Evolutionary conservation across 2,329 filamentous ascomycete genomes (phyloP).

Genomic region (Byssothecium circinans): DNA sequence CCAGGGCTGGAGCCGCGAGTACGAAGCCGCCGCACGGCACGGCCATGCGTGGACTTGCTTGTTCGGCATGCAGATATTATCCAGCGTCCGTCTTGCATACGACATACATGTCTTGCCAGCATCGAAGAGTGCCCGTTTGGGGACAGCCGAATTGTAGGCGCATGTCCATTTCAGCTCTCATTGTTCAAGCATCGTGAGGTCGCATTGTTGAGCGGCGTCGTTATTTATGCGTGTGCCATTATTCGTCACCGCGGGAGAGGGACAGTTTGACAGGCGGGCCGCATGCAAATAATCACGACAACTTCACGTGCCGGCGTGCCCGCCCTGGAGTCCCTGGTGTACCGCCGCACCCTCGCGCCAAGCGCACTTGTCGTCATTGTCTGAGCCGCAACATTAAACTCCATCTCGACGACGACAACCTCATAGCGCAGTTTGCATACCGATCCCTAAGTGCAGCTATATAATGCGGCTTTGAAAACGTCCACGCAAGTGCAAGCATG

Average conservation of each 20-base stretch:
- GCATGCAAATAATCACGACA: constrained; percentile 8
- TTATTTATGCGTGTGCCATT: background rate
- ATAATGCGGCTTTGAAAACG: background rate
- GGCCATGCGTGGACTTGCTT: background rate
- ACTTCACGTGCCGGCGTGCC: no score
- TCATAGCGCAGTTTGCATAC: background rate
- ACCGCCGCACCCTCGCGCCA: constrained; percentile 9
- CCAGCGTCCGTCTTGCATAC: background rate
- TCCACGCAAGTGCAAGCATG: constrained; percentile 4
- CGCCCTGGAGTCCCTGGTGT: no score
- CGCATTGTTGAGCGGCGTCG: background rate
- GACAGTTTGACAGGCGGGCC: constrained; percentile 2
- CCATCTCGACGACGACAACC: background rate
- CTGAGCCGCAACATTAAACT: background rate
- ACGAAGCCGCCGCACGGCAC: background rate
- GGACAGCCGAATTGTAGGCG: constrained; percentile 2
- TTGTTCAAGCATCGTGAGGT: background rate
- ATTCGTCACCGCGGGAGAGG: background rate
- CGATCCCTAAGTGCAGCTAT: background rate
- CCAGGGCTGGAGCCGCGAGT: background rate
- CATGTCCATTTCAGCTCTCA: background rate
- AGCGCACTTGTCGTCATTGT: constrained; percentile 14
- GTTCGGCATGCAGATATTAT: background rate
- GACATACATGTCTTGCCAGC: no score
- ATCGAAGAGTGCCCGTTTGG: background rate